A percentile compares a stretch with the other conserved stretches of the same genome.
Conservation (phyloP, 106 monocot genomes). For the Acorus calamus region DNA sequence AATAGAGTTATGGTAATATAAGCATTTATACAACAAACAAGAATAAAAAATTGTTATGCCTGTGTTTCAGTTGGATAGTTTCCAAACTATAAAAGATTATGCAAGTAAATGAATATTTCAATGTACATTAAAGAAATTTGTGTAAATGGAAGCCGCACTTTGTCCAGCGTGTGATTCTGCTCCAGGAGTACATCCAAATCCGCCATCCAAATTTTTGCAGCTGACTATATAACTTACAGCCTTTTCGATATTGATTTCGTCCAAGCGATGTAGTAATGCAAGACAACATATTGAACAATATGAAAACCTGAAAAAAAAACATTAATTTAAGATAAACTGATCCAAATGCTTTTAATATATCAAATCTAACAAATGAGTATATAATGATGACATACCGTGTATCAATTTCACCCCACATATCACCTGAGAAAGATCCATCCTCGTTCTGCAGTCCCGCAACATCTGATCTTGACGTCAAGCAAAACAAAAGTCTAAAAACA, state of each 20-base stretch:
- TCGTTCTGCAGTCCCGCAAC: conserved; percentile 75
- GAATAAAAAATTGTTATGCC: too few relatives aligned
- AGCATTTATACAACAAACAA: too few relatives aligned
- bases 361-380: not conserved
- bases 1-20: too few relatives aligned
- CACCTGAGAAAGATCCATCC: conserved; percentile 96
- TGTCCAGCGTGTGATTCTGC: conserved; percentile 97
- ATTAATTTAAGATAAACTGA: not conserved
- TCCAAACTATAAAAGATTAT: too few relatives aligned
- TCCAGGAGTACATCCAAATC: conserved; percentile 85
- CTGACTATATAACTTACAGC: conserved; percentile 84
- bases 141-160: conserved; percentile 36
- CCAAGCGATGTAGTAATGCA: conserved; percentile 45
- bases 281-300: conserved; percentile 90
- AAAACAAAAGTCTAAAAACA: conserved; percentile 9
- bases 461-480: conserved; percentile 42
- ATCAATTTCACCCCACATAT: conserved; percentile 97
- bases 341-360: not conserved
- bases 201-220: conserved; percentile 95
- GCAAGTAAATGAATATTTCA: too few relatives aligned
- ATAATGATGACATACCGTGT: conserved; percentile 46
- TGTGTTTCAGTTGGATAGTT: too few relatives aligned
- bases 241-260: conserved; percentile 79
- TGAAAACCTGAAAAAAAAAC: conserved; percentile 62
- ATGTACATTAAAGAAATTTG: not conserved